Evolutionary conservation across 768 basidiomycete species (phyloP), one percentile per base, ranked within the genome.

Genomic region (Termitomyces sp.): DNA sequence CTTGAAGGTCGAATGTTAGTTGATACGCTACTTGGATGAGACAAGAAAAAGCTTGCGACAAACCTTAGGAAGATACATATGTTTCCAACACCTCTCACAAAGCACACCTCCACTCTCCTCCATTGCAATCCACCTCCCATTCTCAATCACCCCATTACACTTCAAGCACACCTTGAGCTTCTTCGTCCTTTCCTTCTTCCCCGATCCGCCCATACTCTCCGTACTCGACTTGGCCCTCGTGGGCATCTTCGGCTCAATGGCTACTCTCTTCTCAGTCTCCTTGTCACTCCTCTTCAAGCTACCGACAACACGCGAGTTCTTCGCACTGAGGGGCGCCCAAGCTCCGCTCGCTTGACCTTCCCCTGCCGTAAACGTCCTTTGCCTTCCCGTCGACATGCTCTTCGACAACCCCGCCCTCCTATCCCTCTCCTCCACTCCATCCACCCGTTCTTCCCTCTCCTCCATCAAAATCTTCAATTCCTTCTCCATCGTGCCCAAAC

Each of bases 51-150:
- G 24, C 12, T 13, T 24, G n/a, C 36, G 37, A 54, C 61, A 42
- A 61, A 90, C 92, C 77, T 93, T 94, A 59, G 94, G 94, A 60
- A 97, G 72, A 75, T 96, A 97, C 87, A 95, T 89, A 65, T 90
- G 86, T 78, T 96, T 97, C 94, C 94, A 97, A 70, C 94, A 95
- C 64, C 72, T 73, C 67, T 94, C 95, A 70, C 95, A 97, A 64
- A 97, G 72, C 37, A 93, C 85, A 39, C 73, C 82, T 56, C 82
- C 87, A n/a, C 77, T 81, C 68, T 87, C 92, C 68, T 87, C 92
- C 72, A 85, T 86, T 67, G 77, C 79, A 59, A 92, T 88, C 92
- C 87, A 95, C 63, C 89, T 76, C 61, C 88, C 87, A 68, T 93
- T 88, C 37, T 88, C 86, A 55, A 96, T 87, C 60, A 64, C 72